Conservation (phyloP, 352 stramenopile genomes). For the Hyaloperonospora arabidopsidis region DNA sequence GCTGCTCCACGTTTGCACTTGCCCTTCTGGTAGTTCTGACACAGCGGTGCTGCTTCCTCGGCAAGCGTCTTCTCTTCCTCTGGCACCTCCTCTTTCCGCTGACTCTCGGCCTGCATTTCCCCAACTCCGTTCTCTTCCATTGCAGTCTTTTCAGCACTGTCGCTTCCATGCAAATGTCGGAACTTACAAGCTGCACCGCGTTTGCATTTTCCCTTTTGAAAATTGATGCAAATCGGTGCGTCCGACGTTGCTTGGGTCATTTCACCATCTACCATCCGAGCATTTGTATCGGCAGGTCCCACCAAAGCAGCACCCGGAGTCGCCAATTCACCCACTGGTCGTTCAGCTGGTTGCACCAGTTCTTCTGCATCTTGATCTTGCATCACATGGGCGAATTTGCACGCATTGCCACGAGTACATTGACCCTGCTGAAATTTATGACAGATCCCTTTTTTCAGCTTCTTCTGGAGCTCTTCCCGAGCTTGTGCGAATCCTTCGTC, state of each 20-base stretch:
- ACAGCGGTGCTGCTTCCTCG: constrained; percentile 42
- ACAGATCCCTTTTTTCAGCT: constrained; percentile 70
- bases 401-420: constrained; percentile 52
- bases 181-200: constrained; percentile 50
- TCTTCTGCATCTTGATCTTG: constrained; percentile 50
- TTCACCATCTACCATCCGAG: neutral
- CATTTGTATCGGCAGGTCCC: constrained; percentile 7
- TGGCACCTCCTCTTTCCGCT: constrained; percentile 4
- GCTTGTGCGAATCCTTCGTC: constrained; percentile 60
- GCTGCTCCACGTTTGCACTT: constrained; percentile 57
- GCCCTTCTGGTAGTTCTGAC: constrained; percentile 59
- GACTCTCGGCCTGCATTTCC: constrained; percentile 5
- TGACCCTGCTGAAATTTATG: constrained; percentile 62
- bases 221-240: constrained; percentile 62
- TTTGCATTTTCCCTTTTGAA: constrained; percentile 70
- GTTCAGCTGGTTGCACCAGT: constrained; percentile 32
- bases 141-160: neutral
- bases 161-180: constrained; percentile 35
- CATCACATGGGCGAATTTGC: constrained; percentile 69
- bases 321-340: constrained; percentile 20
- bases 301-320: constrained; percentile 20
- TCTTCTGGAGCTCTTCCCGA: constrained; percentile 65
- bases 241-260: constrained; percentile 29
- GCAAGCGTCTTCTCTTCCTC: constrained; percentile 34
- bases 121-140: constrained; percentile 7